Percentiles rank a stretch among this genome's conserved stretches.
Evolutionary conservation across 139 green algal species (phyloP).

Genomic region (Volvox reticuliferus): DNA sequence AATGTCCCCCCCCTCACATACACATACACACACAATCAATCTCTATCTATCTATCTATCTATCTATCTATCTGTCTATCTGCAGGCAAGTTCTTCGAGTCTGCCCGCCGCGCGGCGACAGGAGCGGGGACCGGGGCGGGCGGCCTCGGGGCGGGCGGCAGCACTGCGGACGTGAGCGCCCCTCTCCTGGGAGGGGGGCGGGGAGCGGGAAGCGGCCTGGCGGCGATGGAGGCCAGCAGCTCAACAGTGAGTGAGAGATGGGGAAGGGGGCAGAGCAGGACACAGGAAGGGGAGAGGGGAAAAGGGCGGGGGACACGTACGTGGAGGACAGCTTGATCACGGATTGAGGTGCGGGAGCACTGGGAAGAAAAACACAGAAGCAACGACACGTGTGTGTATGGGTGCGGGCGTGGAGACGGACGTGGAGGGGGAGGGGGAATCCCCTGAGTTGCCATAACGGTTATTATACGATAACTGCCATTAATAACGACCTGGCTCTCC

Average conservation of each 20-base stretch:
- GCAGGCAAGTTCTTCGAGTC: constrained; percentile 91
- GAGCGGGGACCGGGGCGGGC: constrained; percentile 19
- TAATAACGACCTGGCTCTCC: too few relatives aligned
- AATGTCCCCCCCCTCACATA: too few relatives aligned
- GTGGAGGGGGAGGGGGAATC: too few relatives aligned
- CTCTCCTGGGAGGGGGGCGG: constrained; percentile 25
- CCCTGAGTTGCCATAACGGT: too few relatives aligned
- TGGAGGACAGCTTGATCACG: neutral
- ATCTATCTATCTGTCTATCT: too few relatives aligned
- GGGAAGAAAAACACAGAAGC: too few relatives aligned
- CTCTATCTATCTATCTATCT: too few relatives aligned
- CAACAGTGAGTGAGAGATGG: neutral
- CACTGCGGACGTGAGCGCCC: constrained; percentile 25
- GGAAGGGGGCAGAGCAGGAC: neutral
- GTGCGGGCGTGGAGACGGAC: too few relatives aligned
- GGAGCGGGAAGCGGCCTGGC: constrained; percentile 2
- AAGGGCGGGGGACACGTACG: neutral
- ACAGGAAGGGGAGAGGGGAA: neutral
- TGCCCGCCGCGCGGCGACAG: constrained; percentile 51
- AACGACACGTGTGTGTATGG: too few relatives aligned
- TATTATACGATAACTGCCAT: too few relatives aligned
- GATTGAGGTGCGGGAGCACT: too few relatives aligned
- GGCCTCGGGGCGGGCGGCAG: neutral
- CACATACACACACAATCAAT: too few relatives aligned
- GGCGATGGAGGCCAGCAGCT: constrained; percentile 12